Base-by-base conservation (phyloP, 345 rosid genomes). In the Boechera divaricarpa region DNA sequence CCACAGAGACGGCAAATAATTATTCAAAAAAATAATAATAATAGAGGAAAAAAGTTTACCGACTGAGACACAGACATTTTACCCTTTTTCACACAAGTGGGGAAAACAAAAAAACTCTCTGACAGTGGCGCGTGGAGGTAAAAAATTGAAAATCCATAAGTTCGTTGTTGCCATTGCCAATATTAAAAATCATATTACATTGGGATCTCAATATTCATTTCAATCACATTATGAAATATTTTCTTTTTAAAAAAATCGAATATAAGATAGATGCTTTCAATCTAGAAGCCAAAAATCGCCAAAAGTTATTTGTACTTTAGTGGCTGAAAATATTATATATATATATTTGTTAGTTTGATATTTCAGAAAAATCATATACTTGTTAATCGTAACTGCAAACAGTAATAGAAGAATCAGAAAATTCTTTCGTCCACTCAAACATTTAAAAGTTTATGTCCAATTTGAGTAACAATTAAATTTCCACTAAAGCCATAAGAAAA, bases 61-160 rank as follows among this genome's bases (percentile, higher is more conserved):
- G 81, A 78, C 72, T 77, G 77, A 67, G 77, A 73, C 64, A 66
- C 24, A 29, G 77, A 49, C 77, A 48, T 66, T 53, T 77, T 77
- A 5, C 53, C 51, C 49, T 69, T 78, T 66, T 41, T 45, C 69
- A 64, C 74, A 72, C 77, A 67, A 73, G 64, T 59, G 78, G 70
- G 69, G 81, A 0, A 42, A 59, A 78, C 48, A 48, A 2, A 58
- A 66, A 78, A 57, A 35, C 76, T 77, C 77, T 72, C 81, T 72
- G 81, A 60, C 77, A 78, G 58, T 24, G 77, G 73, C 77, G 81
- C 81, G 74, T 72, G 74, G 56, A 65, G 44, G 41, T 65, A 38
- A 63, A 69, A 39, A 77, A 70, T 70, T 33, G 33, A 32, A 54
- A 70, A 70, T 63, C 66, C 65, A 62, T 54, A 24, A 69, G 75